phyloP scores from a whole-genome alignment of 1,139 yeast genomes.

The Taphrina sp. region DNA sequence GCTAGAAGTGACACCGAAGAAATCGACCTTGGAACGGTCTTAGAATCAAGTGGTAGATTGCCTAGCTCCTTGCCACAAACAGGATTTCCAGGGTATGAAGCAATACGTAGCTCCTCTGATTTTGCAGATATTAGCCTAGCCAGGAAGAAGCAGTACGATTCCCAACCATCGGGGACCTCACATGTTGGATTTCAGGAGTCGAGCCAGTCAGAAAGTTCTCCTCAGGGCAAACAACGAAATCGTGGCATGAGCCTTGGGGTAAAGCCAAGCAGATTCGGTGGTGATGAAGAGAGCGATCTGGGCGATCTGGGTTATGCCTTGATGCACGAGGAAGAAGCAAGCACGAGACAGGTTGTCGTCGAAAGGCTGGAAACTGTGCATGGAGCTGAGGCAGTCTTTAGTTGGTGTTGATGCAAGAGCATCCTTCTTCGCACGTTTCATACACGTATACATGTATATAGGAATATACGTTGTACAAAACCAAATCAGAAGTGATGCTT shows the following conservation, averaged over 20 bases:
- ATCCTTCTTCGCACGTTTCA: not conserved
- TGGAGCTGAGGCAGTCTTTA: slow-evolving; percentile 56
- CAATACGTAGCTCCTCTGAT: no score
- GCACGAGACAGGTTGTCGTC: slow-evolving; percentile 54
- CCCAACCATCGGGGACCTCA: not conserved
- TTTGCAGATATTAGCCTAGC: no score
- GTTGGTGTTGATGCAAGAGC: slow-evolving; percentile 56
- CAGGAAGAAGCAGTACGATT: not conserved
- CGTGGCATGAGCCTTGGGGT: slow-evolving; percentile 21
- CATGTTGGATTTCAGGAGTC: slow-evolving; percentile 1
- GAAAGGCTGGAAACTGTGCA: slow-evolving; percentile 61
- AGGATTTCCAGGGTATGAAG: no score
- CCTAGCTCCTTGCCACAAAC: not conserved
- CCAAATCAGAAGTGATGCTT: not conserved
- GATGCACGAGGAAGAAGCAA: slow-evolving; percentile 42
- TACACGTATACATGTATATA: not conserved
- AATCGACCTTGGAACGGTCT: slow-evolving; percentile 23
- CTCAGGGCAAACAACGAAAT: slow-evolving; percentile 16
- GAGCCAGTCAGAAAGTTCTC: not conserved
- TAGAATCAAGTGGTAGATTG: slow-evolving; percentile 15
- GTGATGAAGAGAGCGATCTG: slow-evolving; percentile 28
- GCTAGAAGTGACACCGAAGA: slow-evolving; percentile 10
- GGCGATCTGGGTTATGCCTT: slow-evolving; percentile 43
- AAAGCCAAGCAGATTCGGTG: slow-evolving; percentile 20
- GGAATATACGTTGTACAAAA: not conserved